Evolutionary conservation across 176 grass and related monocot genomes (phyloP).

Genomic region (Aegilops speltoides): DNA sequence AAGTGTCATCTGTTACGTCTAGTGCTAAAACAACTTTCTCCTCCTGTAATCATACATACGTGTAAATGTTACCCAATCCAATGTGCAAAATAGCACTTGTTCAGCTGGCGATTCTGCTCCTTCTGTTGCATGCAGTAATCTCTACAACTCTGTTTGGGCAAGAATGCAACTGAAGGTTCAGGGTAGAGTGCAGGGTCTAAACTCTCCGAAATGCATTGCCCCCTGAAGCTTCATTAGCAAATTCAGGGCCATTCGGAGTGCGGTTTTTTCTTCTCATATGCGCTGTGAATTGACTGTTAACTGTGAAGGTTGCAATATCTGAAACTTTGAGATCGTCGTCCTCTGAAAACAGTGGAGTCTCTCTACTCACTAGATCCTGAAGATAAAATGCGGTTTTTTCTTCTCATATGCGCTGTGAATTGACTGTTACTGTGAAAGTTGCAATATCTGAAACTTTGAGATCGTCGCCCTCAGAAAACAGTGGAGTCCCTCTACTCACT

Average conservation of each 20-base stretch:
- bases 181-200: not conserved
- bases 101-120: not conserved
- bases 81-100: not conserved
- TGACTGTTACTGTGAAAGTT: too few species aligned
- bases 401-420: not conserved
- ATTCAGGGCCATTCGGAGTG: not conserved
- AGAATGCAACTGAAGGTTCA: not conserved
- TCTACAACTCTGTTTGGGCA: not conserved
- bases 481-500: not conserved
- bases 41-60: constrained; percentile 13
- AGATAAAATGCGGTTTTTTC: not conserved
- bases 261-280: not conserved
- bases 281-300: not conserved
- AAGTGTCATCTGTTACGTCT: not conserved
- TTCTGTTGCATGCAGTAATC: not conserved
- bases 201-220: not conserved
- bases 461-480: too few species aligned
- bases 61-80: constrained; percentile 32
- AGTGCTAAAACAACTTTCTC: not conserved
- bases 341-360: too few species aligned
- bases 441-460: too few species aligned
- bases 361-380: not conserved
- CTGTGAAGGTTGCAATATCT: too few species aligned
- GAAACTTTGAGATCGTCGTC: too few species aligned
- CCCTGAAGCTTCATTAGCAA: not conserved